phyloP scores from a whole-genome alignment of 805 yeast species.

The Brettanomyces custersianus region DNA sequence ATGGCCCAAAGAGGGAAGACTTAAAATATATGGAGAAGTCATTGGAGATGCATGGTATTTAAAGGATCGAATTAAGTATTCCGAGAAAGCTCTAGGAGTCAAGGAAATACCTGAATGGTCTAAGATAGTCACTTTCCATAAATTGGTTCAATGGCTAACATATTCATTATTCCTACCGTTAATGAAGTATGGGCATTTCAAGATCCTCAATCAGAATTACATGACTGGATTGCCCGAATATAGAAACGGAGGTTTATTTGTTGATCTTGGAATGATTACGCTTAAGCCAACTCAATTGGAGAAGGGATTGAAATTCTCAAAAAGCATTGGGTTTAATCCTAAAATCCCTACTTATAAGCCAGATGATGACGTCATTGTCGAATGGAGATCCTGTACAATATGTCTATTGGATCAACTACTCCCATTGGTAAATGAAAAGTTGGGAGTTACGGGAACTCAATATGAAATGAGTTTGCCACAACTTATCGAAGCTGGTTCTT shows the following conservation, averaged over 20 bases:
- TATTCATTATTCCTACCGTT: slow-evolving; percentile 52
- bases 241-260: slow-evolving; percentile 56
- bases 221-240: slow-evolving; percentile 55
- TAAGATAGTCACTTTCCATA: slow-evolving; percentile 52
- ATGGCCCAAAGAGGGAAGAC: slow-evolving; percentile 53
- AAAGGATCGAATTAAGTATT: slow-evolving; percentile 21
- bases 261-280: slow-evolving; percentile 43
- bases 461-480: slow-evolving; percentile 41
- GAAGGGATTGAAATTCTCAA: slow-evolving; percentile 30
- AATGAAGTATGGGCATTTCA: slow-evolving; percentile 34
- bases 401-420: slow-evolving; percentile 46
- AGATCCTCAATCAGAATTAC: slow-evolving; percentile 27
- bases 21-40: slow-evolving; percentile 38
- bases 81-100: slow-evolving; percentile 12
- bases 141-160: slow-evolving; percentile 59
- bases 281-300: slow-evolving; percentile 33
- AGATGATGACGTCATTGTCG: slow-evolving; percentile 52
- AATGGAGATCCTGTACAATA: slow-evolving; percentile 58
- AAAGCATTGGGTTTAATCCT: slow-evolving; percentile 19
- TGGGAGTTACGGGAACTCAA: slow-evolving; percentile 25
- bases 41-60: slow-evolving; percentile 59
- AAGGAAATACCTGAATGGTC: slow-evolving; percentile 25
- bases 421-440: slow-evolving; percentile 39
- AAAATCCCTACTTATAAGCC: slow-evolving; percentile 43
- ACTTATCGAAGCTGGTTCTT: slow-evolving; percentile 58